Evolutionary conservation across 163 green algal species (phyloP).

Genomic region (Dunaliella salina): DNA sequence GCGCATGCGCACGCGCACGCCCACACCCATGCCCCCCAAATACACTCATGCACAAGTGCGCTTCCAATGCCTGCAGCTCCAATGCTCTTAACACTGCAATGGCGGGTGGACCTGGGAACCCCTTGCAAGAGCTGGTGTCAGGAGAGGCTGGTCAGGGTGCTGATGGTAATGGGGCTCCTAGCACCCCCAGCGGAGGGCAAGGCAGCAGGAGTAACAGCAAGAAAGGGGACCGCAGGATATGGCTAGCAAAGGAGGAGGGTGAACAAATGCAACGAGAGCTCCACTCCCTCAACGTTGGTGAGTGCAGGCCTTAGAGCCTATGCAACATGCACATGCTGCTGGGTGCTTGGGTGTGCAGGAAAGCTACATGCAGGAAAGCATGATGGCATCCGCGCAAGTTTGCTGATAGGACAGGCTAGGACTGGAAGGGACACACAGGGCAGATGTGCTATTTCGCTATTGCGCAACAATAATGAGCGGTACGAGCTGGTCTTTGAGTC

Average conservation of each 20-base stretch:
- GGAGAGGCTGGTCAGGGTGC: too few species aligned
- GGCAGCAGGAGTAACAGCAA: background rate
- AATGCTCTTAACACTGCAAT: too few species aligned
- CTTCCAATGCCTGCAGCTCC: background rate
- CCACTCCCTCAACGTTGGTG: slow-evolving; percentile 63
- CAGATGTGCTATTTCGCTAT: too few species aligned
- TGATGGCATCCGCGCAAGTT: background rate
- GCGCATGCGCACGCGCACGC: background rate
- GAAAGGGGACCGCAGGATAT: background rate
- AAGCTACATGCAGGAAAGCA: too few species aligned
- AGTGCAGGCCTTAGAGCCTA: background rate
- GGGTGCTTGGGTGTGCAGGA: too few species aligned
- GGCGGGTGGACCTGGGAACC: too few species aligned
- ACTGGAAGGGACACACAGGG: background rate
- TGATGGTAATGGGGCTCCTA: too few species aligned
- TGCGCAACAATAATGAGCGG: too few species aligned
- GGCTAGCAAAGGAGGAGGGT: slow-evolving; percentile 11
- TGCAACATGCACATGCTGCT: background rate
- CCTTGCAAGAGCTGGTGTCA: too few species aligned
- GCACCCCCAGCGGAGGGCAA: background rate
- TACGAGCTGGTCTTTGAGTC: too few species aligned
- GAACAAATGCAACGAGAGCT: slow-evolving; percentile 42
- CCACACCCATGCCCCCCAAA: background rate
- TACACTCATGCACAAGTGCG: background rate
- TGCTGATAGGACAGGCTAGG: background rate